These are phyloP conservation scores for Elsinoe perseae DNA, from an alignment of 2,329 filamentous ascomycete genomes.

Conservation along the genomic window DNA sequence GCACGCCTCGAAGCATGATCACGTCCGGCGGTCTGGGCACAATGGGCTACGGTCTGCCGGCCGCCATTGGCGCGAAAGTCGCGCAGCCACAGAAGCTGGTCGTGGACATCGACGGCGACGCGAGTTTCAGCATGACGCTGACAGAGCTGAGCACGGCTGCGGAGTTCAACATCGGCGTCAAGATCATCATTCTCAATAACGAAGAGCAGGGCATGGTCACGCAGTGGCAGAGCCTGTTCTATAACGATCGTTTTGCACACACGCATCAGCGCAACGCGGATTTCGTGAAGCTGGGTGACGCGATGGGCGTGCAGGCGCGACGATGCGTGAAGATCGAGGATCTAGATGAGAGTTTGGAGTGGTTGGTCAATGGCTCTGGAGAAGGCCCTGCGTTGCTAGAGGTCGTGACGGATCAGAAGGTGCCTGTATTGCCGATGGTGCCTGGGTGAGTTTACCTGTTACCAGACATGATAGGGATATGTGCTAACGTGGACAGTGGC, in stretches of 20 bases:
- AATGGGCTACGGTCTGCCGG: constrained; percentile 92
- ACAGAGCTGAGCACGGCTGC: constrained; percentile 88
- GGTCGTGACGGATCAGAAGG: constrained; percentile 80
- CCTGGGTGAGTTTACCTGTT: constrained; percentile 43
- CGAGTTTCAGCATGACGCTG: constrained; percentile 98
- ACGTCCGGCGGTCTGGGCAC: constrained; percentile 92
- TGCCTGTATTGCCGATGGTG: constrained; percentile 96
- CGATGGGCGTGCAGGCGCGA: constrained; percentile 77
- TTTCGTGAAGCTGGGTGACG: constrained; percentile 85
- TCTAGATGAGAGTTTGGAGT: constrained; percentile 68
- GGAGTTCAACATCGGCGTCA: constrained; percentile 94
- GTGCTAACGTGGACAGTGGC: constrained; percentile 43
- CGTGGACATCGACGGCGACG: constrained; percentile 93
- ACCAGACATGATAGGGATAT: neutral
- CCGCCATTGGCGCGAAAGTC: constrained; percentile 92
- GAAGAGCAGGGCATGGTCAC: constrained; percentile 98
- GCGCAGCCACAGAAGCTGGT: constrained; percentile 73
- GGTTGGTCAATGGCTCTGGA: constrained; percentile 65
- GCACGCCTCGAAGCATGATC: constrained; percentile 84
- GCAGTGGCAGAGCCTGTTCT: constrained; percentile 97
- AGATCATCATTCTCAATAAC: constrained; percentile 92
- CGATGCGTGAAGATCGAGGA: constrained; percentile 68
- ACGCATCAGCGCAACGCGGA: constrained; percentile 95
- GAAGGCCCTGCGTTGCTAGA: constrained; percentile 92
- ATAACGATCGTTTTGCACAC: constrained; percentile 85